These are phyloP conservation scores for Aspergillus asperescens DNA, from an alignment of 495 filamentous ascomycete genomes.

Conservation along the genomic window DNA sequence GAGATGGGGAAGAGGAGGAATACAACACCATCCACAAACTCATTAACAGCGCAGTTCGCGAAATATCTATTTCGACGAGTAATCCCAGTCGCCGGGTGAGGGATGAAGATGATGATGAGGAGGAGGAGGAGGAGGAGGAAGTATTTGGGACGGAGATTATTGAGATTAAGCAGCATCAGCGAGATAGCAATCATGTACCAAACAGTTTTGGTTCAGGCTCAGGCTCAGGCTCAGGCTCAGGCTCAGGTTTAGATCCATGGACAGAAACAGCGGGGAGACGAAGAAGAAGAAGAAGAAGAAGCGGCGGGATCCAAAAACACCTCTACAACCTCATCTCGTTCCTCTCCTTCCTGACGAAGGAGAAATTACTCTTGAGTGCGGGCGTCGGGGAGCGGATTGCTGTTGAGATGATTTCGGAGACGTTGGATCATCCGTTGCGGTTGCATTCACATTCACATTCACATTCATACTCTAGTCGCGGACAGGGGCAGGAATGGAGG, in stretches of 20 bases:
- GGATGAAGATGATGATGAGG: no score
- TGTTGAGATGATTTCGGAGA: slow-evolving; percentile 3
- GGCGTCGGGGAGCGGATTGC: slow-evolving; percentile 11
- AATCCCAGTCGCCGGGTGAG: no score
- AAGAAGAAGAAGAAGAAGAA: background rate
- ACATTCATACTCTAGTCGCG: no score
- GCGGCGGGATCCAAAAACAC: background rate
- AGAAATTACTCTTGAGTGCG: background rate
- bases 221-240: background rate
- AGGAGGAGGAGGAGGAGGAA: no score
- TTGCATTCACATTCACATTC: no score
- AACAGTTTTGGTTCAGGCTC: background rate
- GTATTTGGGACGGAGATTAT: no score
- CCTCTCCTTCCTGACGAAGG: slow-evolving; percentile 12
- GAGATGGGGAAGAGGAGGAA: background rate
- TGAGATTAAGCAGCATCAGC: no score
- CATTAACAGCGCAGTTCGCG: no score
- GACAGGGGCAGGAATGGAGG: no score
- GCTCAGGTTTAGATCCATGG: background rate
- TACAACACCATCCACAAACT: background rate
- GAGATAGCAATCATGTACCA: no score
- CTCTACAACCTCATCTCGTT: slow-evolving; percentile 12
- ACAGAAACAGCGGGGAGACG: background rate
- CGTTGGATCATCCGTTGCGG: slow-evolving; percentile 3
- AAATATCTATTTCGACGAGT: no score